Evolutionary conservation across 1,284 basidiomycete genomes (phyloP).

Genomic region (Cryptococcus maquisensis): DNA sequence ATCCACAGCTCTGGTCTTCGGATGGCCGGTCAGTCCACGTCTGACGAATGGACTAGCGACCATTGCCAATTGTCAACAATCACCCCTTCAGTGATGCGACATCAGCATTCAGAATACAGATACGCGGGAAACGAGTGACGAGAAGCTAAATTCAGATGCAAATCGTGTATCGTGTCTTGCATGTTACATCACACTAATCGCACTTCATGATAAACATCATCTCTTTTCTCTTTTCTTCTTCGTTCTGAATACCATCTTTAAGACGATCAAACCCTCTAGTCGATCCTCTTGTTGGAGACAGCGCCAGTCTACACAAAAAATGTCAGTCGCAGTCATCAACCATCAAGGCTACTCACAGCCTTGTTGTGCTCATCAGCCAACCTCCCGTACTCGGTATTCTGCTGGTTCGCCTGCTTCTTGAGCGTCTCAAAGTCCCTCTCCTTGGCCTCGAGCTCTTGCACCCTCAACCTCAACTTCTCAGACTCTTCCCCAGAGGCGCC

Average conservation of each 20-base stretch:
- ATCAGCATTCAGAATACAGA: too few relatives aligned
- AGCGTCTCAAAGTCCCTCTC: conserved; percentile 70
- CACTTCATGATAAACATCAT: too few relatives aligned
- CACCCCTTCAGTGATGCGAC: too few relatives aligned
- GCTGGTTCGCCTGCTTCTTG: conserved; percentile 74
- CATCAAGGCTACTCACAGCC: conserved; percentile 39
- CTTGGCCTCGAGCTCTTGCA: conserved; percentile 65
- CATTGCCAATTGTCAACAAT: too few relatives aligned
- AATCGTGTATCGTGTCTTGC: too few relatives aligned
- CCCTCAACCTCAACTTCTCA: conserved; percentile 58
- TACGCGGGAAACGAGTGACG: too few relatives aligned
- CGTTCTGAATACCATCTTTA: not conserved
- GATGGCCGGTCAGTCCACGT: too few relatives aligned
- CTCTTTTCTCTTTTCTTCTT: not conserved
- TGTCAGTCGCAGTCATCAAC: not conserved
- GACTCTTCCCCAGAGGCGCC: conserved; percentile 34
- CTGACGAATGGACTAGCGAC: too few relatives aligned
- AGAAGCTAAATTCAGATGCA: too few relatives aligned
- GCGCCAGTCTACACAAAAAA: conserved; percentile 55
- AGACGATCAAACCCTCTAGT: conserved; percentile 22
- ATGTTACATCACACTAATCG: too few relatives aligned
- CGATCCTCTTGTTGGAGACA: conserved; percentile 53
- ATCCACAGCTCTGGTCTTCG: too few relatives aligned
- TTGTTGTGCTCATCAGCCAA: conserved; percentile 72
- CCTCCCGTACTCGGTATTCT: conserved; percentile 72